Evolutionary conservation across 177 flowering plant species (phyloP).

Genomic region (Tripterygium wilfordii): DNA sequence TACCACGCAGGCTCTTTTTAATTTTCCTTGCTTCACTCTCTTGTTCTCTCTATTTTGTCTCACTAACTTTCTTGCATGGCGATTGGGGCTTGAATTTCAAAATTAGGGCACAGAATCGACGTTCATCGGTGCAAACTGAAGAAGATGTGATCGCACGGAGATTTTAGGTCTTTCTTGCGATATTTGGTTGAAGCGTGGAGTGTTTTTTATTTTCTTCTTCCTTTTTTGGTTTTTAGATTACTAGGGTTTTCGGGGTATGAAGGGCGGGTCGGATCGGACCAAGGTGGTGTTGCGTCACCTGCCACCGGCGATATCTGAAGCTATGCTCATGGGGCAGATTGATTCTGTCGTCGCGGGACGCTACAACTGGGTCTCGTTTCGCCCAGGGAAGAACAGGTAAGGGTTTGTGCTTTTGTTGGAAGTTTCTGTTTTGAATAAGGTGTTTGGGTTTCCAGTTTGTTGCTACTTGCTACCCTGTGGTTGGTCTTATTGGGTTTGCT

Average conservation of each 20-base stretch:
- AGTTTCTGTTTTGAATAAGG: background rate
- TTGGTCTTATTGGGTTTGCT: too few relatives aligned
- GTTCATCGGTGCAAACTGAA: background rate
- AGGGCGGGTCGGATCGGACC: constrained; percentile 72
- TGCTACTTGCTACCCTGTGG: too few relatives aligned
- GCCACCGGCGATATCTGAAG: constrained; percentile 67
- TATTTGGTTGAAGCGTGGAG: too few relatives aligned
- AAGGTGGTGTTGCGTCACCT: constrained; percentile 88
- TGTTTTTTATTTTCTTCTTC: background rate
- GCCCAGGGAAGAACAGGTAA: constrained; percentile 69
- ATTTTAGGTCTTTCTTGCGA: background rate
- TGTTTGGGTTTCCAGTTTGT: background rate
- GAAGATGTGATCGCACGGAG: constrained; percentile 13
- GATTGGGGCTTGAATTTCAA: constrained; percentile 8
- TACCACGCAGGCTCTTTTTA: too few relatives aligned
- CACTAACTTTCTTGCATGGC: constrained; percentile 13
- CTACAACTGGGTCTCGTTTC: constrained; percentile 63
- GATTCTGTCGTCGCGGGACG: constrained; percentile 55
- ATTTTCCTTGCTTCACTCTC: too few relatives aligned
- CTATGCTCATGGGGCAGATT: constrained; percentile 54
- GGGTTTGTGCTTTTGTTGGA: constrained; percentile 18
- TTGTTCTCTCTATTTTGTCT: too few relatives aligned
- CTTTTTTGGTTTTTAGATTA: constrained; percentile 1
- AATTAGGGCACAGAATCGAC: constrained; percentile 11
- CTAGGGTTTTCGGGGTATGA: constrained; percentile 36